These are phyloP conservation scores for Aspergillus sclerotioniger DNA, from an alignment of 495 filamentous ascomycete genomes.

Conservation along the genomic window DNA sequence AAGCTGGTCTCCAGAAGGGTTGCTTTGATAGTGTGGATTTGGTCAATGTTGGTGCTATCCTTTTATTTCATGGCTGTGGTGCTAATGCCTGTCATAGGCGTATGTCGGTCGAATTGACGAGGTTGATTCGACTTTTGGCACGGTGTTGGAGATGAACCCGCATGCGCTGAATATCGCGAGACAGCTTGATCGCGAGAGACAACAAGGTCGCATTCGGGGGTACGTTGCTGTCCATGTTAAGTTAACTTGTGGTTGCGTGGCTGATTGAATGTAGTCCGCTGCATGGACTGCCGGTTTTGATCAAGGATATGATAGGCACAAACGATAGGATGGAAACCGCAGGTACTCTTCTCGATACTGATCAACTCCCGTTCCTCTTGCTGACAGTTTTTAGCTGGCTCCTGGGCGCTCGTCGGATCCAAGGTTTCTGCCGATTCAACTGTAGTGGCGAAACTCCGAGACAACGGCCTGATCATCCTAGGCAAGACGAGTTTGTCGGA, in stretches of 20 bases:
- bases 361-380: constrained; percentile 15
- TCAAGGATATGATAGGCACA: constrained; percentile 69
- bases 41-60: constrained; percentile 38
- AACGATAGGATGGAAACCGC: constrained; percentile 62
- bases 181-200: constrained; percentile 51
- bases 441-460: constrained; percentile 46
- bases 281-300: constrained; percentile 66
- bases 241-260: not conserved
- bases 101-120: constrained; percentile 54
- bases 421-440: constrained; percentile 45
- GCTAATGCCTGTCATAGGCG: constrained; percentile 24
- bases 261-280: constrained; percentile 39
- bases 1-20: constrained; percentile 45
- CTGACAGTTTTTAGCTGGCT: constrained; percentile 45
- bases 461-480: constrained; percentile 52
- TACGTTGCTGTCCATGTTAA: constrained; percentile 13
- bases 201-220: constrained; percentile 42
- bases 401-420: constrained; percentile 54
- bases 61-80: not conserved
- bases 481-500: constrained; percentile 55
- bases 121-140: constrained; percentile 49
- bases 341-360: constrained; percentile 22
- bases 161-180: constrained; percentile 52
- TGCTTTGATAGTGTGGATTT: constrained; percentile 59
- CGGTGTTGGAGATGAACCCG: constrained; percentile 57